Evolutionary conservation across 768 basidiomycete genomes (phyloP), one percentile per base, ranked within the genome.

Genomic region (Phanerochaete sordida): DNA sequence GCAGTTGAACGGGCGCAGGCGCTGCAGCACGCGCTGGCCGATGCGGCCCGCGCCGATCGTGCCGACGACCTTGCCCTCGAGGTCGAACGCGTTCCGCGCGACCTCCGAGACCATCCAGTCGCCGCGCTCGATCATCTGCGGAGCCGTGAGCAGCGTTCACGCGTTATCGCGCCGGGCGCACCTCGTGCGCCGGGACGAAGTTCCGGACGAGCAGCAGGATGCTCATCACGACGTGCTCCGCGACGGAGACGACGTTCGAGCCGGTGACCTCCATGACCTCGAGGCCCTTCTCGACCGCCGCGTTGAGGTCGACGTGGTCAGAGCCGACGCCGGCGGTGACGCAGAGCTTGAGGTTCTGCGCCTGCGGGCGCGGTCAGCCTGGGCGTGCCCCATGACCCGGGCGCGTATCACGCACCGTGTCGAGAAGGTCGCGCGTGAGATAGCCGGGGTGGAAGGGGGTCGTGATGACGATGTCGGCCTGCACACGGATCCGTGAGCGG

Each of bases 261-360:
- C 93, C 93, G 27, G 92, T 88, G 35, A 95, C 90, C 77, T 84
- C 62, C 57, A 56, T 58, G 58, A 66, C 93, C 69, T 92, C 88
- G 66, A 95, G 85, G 59, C 80, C 80, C 65, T 83, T 78, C 69
- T 92, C 85, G 65, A 91, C 92, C 27, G 91, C 89, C 23, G 92
- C 90, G 72, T 95, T 88, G 61, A 96, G 82, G 71, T 95, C 93
- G 63, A 94, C 85, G 77, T 91, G 92, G 75, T 95, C 94, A n/a
- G 89, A 92, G 12, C 93, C 91, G 49, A 94, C 92, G 72, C 91
- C 92, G 60, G 93, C 94, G 24, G 94, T 97, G 68, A 95, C 82
- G 68, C 90, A 91, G 58, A 95, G 71, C 75, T 93, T 95, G 61
- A 97, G 83, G 66, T 95, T 94, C 75, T 89, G 88, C 28, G 94